Base-by-base conservation (phyloP, 2,329 filamentous ascomycete species). In the Apiospora malaysiana region DNA sequence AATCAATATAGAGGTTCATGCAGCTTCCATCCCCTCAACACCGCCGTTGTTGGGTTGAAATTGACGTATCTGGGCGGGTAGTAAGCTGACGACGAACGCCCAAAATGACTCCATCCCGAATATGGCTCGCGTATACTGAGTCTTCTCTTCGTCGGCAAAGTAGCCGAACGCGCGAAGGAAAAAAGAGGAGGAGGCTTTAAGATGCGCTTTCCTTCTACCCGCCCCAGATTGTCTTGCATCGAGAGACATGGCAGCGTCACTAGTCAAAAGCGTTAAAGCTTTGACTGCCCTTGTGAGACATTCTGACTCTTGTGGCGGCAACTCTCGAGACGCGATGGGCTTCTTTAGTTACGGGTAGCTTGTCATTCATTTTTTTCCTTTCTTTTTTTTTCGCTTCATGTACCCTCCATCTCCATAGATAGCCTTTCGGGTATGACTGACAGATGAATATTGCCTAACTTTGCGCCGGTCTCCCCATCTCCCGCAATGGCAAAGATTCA, bases 251-350 rank as follows among this genome's bases (percentile, higher is more conserved):
- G 27, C 16, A 37, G 51, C 51, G 45, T 32, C 56, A 63, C 56
- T 40, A 23, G 18, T 23, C 18, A 63, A 32, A 56, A 32, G 27
- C 56, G 56, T 40, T 23, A 40, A 40, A 63, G 27, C 32, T 63
- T 63, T 32, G 21, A 10, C 51, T 63, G 56, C 56, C 37, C 56
- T 4, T 10, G 18, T 40, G 56, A 40, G 56, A 63, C 56, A 40
- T 40, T 40, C 56, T 63, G 56, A 63, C 56, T 63, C 56, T 63
- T 63, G 32, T 40, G 56, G 56, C 56, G 56, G 56, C 56, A 63
- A 63, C 56, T 63, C 56, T 40, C 56, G n/a, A 9, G 32, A 2
- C 56, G 7, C 18, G 56, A 37, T 37, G 56, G 56, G 32, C 56
- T 37, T 40, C 27, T 63, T 63, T 63, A 63, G 56, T 63, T 63